A percentile compares a stretch with the other conserved stretches of the same genome.
These are phyloP conservation scores for Exophiala sp. DNA, from an alignment of 2,329 filamentous ascomycete species.

Conservation along the genomic window DNA sequence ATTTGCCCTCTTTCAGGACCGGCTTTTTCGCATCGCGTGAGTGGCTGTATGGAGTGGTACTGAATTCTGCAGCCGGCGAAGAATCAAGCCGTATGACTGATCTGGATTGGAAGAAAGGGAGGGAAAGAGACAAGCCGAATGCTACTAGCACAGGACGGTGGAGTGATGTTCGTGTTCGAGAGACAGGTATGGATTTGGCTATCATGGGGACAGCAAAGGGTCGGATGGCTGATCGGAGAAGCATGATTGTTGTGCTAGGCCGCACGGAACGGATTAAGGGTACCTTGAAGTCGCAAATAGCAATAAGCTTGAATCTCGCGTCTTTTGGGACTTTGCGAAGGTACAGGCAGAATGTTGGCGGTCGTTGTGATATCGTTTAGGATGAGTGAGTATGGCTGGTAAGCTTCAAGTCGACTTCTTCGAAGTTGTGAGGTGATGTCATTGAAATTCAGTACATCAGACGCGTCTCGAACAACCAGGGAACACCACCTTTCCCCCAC, in stretches of 20 bases:
- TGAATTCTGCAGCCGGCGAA: constrained; percentile 22
- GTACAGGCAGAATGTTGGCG: too few relatives aligned
- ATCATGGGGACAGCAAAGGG: constrained; percentile 10
- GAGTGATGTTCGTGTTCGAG: constrained; percentile 9
- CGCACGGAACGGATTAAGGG: not conserved
- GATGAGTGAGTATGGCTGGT: too few relatives aligned
- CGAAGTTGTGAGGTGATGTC: too few relatives aligned
- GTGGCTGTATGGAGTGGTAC: constrained; percentile 21
- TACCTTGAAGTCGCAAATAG: not conserved
- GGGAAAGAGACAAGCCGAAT: constrained; percentile 22
- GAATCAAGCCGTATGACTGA: constrained; percentile 17
- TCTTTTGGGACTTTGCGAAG: too few relatives aligned
- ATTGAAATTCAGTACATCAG: too few relatives aligned
- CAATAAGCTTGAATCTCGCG: not conserved
- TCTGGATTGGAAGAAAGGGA: constrained; percentile 22
- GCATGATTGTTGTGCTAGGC: constrained; percentile 12
- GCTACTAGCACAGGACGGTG: constrained; percentile 22
- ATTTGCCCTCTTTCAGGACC: constrained; percentile 23
- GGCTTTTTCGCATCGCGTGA: constrained; percentile 25
- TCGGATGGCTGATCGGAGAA: constrained; percentile 22
- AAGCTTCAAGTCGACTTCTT: too few relatives aligned
- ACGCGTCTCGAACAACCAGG: too few relatives aligned
- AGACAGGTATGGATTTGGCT: constrained; percentile 6
- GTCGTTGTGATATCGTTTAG: too few relatives aligned
- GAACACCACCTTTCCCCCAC: too few relatives aligned